Conservation (phyloP, 176 grass and related monocot species). For the Leersia perrieri region DNA sequence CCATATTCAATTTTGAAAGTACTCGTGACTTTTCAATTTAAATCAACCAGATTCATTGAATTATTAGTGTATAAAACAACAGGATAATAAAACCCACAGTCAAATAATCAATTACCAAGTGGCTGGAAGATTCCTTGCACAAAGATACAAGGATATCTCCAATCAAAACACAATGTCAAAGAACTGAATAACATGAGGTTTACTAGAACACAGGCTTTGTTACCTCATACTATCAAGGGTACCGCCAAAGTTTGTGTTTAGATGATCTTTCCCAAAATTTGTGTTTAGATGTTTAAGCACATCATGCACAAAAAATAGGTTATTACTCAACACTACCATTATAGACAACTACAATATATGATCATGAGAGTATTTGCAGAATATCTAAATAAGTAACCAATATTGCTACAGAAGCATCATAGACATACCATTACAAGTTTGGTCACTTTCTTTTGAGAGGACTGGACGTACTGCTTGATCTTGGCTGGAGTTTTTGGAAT, state of each 20-base stretch:
- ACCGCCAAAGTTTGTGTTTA: neutral
- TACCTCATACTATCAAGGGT: slow-evolving; percentile 22
- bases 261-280: no score
- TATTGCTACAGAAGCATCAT: slow-evolving; percentile 29
- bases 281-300: slow-evolving; percentile 14
- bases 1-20: neutral
- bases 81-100: neutral
- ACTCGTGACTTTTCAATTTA: neutral
- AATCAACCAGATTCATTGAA: neutral
- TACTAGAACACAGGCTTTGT: slow-evolving; percentile 8
- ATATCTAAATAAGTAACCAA: slow-evolving; percentile 25
- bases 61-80: neutral
- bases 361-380: slow-evolving; percentile 28
- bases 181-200: slow-evolving; percentile 17
- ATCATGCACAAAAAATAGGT: neutral
- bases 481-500: slow-evolving; percentile 82
- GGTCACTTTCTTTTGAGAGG: slow-evolving; percentile 84
- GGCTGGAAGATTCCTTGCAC: neutral
- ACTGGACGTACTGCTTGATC: slow-evolving; percentile 84
- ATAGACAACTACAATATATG: slow-evolving; percentile 16
- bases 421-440: slow-evolving; percentile 96
- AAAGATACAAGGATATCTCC: slow-evolving; percentile 15
- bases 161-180: neutral
- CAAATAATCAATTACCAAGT: slow-evolving; percentile 20
- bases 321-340: neutral